phyloP scores from a whole-genome alignment of 108 stramenopile species.

The Discostella stelligeroides region DNA sequence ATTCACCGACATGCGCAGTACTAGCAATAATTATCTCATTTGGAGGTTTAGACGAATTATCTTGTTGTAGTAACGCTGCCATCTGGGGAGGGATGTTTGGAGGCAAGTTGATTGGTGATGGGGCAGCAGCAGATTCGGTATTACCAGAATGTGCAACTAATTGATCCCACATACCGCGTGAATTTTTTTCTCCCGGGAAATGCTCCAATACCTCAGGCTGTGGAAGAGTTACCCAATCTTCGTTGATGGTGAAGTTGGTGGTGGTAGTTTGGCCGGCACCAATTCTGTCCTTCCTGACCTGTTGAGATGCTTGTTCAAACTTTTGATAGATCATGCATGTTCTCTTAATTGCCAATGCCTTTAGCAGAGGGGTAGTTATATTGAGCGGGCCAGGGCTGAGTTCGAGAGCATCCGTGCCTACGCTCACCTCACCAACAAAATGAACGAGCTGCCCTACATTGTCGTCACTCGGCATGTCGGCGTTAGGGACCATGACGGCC shows the following conservation, averaged over 20 bases:
- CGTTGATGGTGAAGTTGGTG: conserved; percentile 46
- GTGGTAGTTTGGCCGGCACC: conserved; percentile 58
- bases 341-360: conserved; percentile 48
- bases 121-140: conserved; percentile 16
- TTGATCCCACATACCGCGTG: conserved; percentile 46
- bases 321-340: conserved; percentile 61
- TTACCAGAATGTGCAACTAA: conserved; percentile 28
- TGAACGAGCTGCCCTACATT: conserved; percentile 47
- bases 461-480: conserved; percentile 41
- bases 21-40: conserved; percentile 38
- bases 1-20: conserved; percentile 53
- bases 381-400: conserved; percentile 46
- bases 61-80: conserved; percentile 30
- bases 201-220: conserved; percentile 37
- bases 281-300: conserved; percentile 43
- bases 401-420: conserved; percentile 49
- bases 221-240: conserved; percentile 56
- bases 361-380: conserved; percentile 42
- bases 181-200: conserved; percentile 42
- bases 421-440: conserved; percentile 56
- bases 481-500: conserved; percentile 47
- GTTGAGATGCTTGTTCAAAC: conserved; percentile 39
- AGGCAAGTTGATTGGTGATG: conserved; percentile 9
- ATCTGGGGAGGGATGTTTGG: conserved; percentile 42
- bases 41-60: conserved; percentile 33